Base-by-base conservation (phyloP, 768 basidiomycete species). In the Lactarius quietus region DNA sequence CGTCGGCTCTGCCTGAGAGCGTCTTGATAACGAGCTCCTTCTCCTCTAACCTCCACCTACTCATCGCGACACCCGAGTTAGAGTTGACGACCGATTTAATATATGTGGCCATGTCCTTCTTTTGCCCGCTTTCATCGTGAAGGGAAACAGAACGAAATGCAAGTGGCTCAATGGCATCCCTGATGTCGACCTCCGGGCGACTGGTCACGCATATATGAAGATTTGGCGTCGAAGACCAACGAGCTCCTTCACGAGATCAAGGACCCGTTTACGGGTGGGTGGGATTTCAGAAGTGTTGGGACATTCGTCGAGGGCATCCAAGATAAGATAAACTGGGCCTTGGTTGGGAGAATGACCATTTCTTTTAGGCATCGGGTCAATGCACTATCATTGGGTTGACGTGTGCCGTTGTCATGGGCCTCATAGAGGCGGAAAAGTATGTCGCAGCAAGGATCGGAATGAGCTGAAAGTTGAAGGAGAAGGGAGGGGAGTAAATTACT, bases 261-360 rank as follows among this genome's bases (percentile, higher is more conserved):
- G 55, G 20, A 36, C 36, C 69, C 80, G 63, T 62, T 3, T 48
- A 81, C 80, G 75, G 66, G 79, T 78, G 65, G 79, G 81, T 17
- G 77, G 80, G 18, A 81, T 68, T 41, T 81, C 81, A 9, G 82
- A 71, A n/a, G 80, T 71, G 9, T 82, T 70, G 0, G 75, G 77
- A 3, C 55, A 31, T 14, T 56, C 20, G 28, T 48, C 29, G 15
- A 31, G 28, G 9, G 55, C 31, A 31, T 31, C 55, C 55, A 56
- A 56, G 29, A 56, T 56, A 23, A 56, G 36, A 36, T 31, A 56
- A 17, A 31, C 5, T 23, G 45, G 45, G 3, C 9, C 5, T 26
- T 26, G 45, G 12, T 48, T 4, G 0, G 45, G 23, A 48, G 45
- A 26, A 4, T 23, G 6, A 48, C n/a, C 45, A 48, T 26, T 48